Evolutionary conservation across 2,329 filamentous ascomycete species (phyloP).

Genomic region (Colletotrichum theobromicola): DNA sequence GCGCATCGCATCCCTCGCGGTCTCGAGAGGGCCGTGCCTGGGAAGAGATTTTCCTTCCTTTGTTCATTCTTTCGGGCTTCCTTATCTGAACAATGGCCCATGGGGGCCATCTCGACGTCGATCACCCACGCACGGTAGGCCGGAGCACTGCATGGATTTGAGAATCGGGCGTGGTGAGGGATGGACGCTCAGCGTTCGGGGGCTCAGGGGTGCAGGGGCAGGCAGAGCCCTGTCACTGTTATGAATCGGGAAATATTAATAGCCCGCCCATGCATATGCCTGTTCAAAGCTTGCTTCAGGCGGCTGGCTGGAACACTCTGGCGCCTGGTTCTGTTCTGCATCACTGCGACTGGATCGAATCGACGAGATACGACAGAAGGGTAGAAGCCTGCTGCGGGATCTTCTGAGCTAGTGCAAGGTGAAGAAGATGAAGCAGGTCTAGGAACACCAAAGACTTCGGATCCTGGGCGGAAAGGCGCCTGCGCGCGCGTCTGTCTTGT

Average conservation of each 20-base stretch:
- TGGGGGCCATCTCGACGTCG: conserved; percentile 17
- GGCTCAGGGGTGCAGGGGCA: background rate
- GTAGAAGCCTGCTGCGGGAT: background rate
- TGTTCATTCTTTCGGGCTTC: conserved; percentile 2
- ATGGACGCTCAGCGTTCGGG: background rate
- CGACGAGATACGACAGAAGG: background rate
- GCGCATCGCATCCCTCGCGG: background rate
- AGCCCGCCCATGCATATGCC: conserved; percentile 11
- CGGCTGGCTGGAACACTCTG: background rate
- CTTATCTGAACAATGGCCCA: conserved; percentile 13
- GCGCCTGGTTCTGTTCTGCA: background rate
- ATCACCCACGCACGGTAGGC: conserved; percentile 1
- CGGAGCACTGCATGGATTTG: background rate
- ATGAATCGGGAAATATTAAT: conserved; percentile 13
- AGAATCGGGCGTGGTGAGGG: background rate
- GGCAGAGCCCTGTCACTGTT: background rate
- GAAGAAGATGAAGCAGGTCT: background rate
- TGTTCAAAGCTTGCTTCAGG: background rate
- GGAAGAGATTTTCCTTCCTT: background rate
- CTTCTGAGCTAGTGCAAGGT: background rate
- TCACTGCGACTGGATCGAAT: background rate
- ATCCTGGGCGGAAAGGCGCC: background rate
- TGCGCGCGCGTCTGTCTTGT: background rate
- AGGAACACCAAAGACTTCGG: background rate
- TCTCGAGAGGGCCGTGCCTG: background rate